Percentiles rank a stretch among this genome's conserved stretches.
Conservation (phyloP, 306 rosid species). For the Quercus cerris region DNA sequence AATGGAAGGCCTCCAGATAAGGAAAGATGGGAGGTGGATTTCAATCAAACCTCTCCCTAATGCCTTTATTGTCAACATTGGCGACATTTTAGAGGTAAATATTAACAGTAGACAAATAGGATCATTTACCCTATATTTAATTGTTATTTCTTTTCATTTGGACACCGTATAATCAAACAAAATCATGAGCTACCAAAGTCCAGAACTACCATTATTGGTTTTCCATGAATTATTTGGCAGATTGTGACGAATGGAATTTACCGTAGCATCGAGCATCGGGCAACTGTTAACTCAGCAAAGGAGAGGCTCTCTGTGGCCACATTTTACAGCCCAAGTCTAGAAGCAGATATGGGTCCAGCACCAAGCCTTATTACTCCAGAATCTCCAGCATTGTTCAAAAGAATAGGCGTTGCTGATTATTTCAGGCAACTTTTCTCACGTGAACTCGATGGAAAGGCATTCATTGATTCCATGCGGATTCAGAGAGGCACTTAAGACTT, state of each 20-base stretch:
- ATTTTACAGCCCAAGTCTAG: conserved; percentile 38
- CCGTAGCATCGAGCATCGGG: conserved; percentile 43
- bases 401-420: conserved; percentile 36
- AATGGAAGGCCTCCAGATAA: conserved; percentile 32
- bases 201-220: too few relatives aligned
- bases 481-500: neutral
- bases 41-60: conserved; percentile 23
- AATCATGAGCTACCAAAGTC: neutral
- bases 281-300: conserved; percentile 31
- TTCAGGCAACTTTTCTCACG: conserved; percentile 23
- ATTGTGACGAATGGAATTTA: conserved; percentile 49
- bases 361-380: conserved; percentile 34
- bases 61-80: conserved; percentile 33
- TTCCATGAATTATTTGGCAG: conserved; percentile 9
- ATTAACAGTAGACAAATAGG: too few relatives aligned
- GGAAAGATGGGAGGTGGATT: conserved; percentile 31
- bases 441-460: conserved; percentile 35
- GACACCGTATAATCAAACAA: too few relatives aligned
- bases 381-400: conserved; percentile 33
- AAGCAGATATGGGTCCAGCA: conserved; percentile 45
- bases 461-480: conserved; percentile 33
- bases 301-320: conserved; percentile 52
- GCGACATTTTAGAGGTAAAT: conserved; percentile 37
- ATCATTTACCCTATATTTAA: too few relatives aligned
- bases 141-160: too few relatives aligned